Base-by-base conservation (phyloP, 225 moss, liverwort and hornwort species). In the Thuidium tamariscinum region DNA sequence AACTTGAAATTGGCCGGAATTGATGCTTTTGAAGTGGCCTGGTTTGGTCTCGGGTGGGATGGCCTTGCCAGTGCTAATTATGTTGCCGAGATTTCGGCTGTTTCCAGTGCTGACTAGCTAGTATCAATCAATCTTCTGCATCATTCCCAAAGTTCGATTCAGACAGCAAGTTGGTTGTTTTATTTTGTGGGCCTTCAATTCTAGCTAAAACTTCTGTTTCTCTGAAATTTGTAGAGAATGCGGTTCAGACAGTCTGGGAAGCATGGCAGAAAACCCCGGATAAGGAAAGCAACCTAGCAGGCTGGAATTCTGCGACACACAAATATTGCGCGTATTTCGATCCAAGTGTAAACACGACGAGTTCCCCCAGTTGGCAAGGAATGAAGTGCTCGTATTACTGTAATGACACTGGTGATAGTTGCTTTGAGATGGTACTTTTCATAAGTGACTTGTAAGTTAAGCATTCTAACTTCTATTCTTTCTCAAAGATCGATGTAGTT, bases 341-440 rank as follows among this genome's bases (percentile, higher is more conserved):
- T 39, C 1, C 0, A 27, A 2, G 36, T 16, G 9, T 75, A 42
- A 80, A 74, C 21, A 30, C 60, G 14, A 65, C 66, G 11, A 18
- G 1, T 4, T 2, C 10, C 16, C 88, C 88, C 22, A 82, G 82
- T 67, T 90, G 82, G 88, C 48, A 65, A 71, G 88, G 90, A 82
- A 41, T 88, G 83, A 64, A 72, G 66, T 89, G 89, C 86, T 2
- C 48, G 48, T 65, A 3, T 10, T 1, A 1, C 0, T 65, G n/a
- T 10, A 51, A 61, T 59, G 5, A 34, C 5, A 34, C 48, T 2
- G 4, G 32, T 22, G 68, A 7, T 5, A 9, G 27, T 44, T 70
- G 70, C 26, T 9, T 9, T 42, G 22, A 2, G 10, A 6, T 0
- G 8, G 0, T 0, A 2, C 10, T 7, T 14, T 46, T 0, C 30